Percentiles rank a stretch among this genome's conserved stretches.
phyloP scores from a whole-genome alignment of 1,284 basidiomycete species.

The Fomes fomentarius region DNA sequence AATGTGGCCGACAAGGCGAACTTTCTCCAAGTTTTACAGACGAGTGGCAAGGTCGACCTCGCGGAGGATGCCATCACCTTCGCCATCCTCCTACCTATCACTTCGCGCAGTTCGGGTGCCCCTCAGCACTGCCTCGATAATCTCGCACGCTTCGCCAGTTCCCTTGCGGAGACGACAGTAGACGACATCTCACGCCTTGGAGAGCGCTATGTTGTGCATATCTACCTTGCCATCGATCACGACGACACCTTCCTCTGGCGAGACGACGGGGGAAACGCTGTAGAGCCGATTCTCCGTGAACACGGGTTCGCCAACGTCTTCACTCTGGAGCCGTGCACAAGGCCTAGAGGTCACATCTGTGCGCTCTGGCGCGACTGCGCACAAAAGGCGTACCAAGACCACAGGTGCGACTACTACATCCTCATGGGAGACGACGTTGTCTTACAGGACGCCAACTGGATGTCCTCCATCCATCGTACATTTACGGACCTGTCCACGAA shows the following conservation, averaged over 20 bases:
- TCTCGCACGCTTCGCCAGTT: constrained; percentile 45
- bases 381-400: constrained; percentile 47
- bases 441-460: constrained; percentile 55
- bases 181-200: constrained; percentile 41
- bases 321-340: constrained; percentile 38
- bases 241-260: constrained; percentile 47
- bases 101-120: constrained; percentile 45
- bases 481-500: constrained; percentile 41
- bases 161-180: constrained; percentile 49
- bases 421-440: constrained; percentile 62
- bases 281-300: constrained; percentile 39
- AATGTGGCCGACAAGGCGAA: not conserved
- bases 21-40: constrained; percentile 9
- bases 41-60: constrained; percentile 37
- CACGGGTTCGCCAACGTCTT: constrained; percentile 41
- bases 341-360: constrained; percentile 53
- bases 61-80: constrained; percentile 41
- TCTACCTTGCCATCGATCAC: constrained; percentile 59
- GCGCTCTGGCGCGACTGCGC: constrained; percentile 57
- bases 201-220: constrained; percentile 38
- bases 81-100: constrained; percentile 59
- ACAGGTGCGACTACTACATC: constrained; percentile 49
- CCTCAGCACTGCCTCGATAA: constrained; percentile 44
- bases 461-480: constrained; percentile 41
- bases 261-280: constrained; percentile 34